Conservation (phyloP, 495 filamentous ascomycete genomes). For the Tuber borchii region DNA sequence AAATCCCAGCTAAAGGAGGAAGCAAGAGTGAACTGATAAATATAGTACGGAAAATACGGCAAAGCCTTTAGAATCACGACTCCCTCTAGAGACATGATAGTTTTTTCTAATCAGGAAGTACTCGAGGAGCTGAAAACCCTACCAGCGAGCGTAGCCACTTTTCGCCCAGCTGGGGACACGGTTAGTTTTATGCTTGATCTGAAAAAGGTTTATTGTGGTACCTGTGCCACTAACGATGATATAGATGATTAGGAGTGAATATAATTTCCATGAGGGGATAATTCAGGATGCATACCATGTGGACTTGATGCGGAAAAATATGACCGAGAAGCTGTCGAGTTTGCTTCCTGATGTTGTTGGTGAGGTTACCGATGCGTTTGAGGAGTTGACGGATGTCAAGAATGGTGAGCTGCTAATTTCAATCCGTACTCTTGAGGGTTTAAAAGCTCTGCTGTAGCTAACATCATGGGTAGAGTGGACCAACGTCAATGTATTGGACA, state of each 20-base stretch:
- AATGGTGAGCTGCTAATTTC: not conserved
- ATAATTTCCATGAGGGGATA: not conserved
- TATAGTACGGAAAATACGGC: constrained; percentile 3
- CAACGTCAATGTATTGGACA: not conserved
- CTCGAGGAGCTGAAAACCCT: constrained; percentile 9
- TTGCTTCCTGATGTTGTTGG: constrained; percentile 9
- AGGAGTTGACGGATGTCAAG: not conserved
- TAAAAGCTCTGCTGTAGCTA: not conserved
- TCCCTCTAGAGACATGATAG: not conserved
- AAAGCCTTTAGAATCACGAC: constrained; percentile 21
- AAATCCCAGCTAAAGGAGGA: not conserved
- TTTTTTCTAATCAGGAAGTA: not conserved
- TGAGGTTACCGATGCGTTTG: constrained; percentile 7
- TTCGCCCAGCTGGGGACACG: not conserved
- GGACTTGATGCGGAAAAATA: constrained; percentile 9
- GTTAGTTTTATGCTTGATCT: not conserved
- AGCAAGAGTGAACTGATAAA: not conserved
- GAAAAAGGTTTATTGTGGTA: too few relatives aligned
- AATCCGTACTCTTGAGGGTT: too few relatives aligned
- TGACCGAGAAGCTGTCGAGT: constrained; percentile 8
- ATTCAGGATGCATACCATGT: constrained; percentile 9
- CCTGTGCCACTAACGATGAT: not conserved
- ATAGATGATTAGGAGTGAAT: not conserved
- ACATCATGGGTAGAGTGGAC: constrained; percentile 5
- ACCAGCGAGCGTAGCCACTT: not conserved